Base-by-base conservation (phyloP, 2,329 filamentous ascomycete species). In the Penicillium sp. region DNA sequence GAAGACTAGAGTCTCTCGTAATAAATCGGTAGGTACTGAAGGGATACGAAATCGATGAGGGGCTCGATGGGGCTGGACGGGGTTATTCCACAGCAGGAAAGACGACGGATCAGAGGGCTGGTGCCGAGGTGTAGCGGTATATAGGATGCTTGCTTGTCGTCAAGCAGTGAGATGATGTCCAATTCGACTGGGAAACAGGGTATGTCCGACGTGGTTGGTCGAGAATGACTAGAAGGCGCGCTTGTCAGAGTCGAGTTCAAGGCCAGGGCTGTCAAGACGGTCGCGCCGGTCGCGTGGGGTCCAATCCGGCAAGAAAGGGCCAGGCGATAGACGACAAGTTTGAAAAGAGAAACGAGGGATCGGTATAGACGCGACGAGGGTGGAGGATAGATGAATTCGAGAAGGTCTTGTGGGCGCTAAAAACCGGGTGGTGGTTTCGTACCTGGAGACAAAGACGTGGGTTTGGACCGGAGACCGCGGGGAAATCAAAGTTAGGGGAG, bases 1-100 rank as follows among this genome's bases (percentile, higher is more conserved):
- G 68, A 68, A 56, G 55, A 26, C 64, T 42, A 38, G 65, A 68
- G 53, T 60, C 54, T 70, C 67, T 70, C 47, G 47, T 30, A 35
- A 70, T 72, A 61, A 66, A 72, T 42, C 35, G 19, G 37, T 40
- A 56, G 42, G 45, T 30, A 56, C 56, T 35, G 50, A 55, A 58
- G 19, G 54, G 55, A 49, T 57, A 35, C 42, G 53, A 33, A 42
- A 42, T 61, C 47, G 59, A 61, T 59, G 26, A 56, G 37, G 33
- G 45, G 19, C 26, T 45, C 42, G 54, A 58, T 60, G 28, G 40
- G n/a, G 50, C 58, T 37, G 24, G 35, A 42, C 24, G 24, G 50
- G 22, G n/a, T 35, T 33, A 51, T 51, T 53, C 22, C 45, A 26
- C 40, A 19, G 35, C 24, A 28, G n/a, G 17, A 17, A 54, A 40